Evolutionary conservation across 371 early-diverging fungal genomes (phyloP).

Genomic region (Apophysomyces sp.): DNA sequence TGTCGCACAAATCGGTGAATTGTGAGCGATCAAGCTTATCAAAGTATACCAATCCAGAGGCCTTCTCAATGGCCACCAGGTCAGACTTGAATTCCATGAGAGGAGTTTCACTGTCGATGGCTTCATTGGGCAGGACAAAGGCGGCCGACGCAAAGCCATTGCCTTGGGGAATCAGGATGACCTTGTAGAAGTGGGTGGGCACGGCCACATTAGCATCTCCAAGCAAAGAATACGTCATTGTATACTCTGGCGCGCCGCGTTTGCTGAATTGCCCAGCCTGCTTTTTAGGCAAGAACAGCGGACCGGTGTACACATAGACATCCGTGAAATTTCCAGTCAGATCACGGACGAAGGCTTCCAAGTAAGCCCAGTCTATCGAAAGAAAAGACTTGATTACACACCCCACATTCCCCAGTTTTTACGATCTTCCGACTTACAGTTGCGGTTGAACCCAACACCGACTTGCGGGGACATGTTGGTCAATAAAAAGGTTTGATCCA

Average conservation of each 20-base stretch:
- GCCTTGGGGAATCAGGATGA: constrained; percentile 53
- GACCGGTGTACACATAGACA: constrained; percentile 79
- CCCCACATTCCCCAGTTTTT: too few species aligned
- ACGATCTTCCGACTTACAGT: constrained; percentile 38
- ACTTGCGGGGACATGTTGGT: constrained; percentile 83
- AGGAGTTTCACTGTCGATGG: constrained; percentile 57
- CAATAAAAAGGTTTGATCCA: constrained; percentile 76
- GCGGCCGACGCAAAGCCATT: constrained; percentile 53
- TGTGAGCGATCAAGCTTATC: constrained; percentile 48
- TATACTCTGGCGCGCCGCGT: constrained; percentile 11
- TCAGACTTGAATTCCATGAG: constrained; percentile 69
- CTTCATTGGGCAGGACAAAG: constrained; percentile 84
- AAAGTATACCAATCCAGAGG: constrained; percentile 76
- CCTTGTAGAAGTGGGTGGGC: constrained; percentile 91
- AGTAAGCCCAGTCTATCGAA: constrained; percentile 67
- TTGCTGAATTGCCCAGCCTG: constrained; percentile 36
- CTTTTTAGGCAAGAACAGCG: constrained; percentile 69
- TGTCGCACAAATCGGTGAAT: constrained; percentile 36
- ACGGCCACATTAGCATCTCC: constrained; percentile 81
- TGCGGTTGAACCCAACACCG: constrained; percentile 79
- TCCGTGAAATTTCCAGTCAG: constrained; percentile 61
- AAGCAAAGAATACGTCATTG: constrained; percentile 65
- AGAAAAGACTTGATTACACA: not conserved
- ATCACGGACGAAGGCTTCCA: constrained; percentile 72
- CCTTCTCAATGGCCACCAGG: constrained; percentile 66